phyloP scores from a whole-genome alignment of 2,329 filamentous ascomycete genomes.

The Aspergillus sp. region DNA sequence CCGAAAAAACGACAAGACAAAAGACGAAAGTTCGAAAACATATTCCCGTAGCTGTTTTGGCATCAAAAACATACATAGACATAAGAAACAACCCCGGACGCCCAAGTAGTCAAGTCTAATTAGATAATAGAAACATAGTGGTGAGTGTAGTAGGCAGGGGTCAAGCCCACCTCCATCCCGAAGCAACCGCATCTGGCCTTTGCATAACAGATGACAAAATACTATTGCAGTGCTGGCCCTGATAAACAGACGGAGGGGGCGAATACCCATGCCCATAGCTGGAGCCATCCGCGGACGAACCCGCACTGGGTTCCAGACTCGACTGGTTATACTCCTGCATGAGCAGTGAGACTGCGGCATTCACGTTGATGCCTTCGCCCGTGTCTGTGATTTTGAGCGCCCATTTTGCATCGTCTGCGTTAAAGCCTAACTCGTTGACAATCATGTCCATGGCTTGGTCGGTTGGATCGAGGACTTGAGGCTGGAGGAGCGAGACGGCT shows the following conservation, averaged over 20 bases:
- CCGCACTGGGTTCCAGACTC: conserved; percentile 25
- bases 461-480: conserved; percentile 51
- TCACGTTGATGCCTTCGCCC: conserved; percentile 58
- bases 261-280: not conserved
- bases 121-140: not conserved
- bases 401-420: conserved; percentile 54
- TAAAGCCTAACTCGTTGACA: conserved; percentile 60
- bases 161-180: conserved; percentile 43
- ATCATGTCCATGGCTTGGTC: conserved; percentile 58
- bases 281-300: not conserved
- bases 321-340: conserved; percentile 37
- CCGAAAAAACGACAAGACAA: not conserved
- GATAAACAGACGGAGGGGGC: not conserved
- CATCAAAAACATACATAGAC: not conserved
- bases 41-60: not conserved
- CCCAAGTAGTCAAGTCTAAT: too few species aligned
- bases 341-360: conserved; percentile 58
- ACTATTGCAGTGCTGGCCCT: conserved; percentile 15
- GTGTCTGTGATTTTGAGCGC: conserved; percentile 61
- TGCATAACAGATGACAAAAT: conserved; percentile 27
- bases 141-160: not conserved
- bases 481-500: not conserved
- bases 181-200: conserved; percentile 25
- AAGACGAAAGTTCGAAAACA: not conserved
- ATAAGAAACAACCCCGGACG: not conserved